These are phyloP conservation scores for Acmispon strigosus DNA, from an alignment of 306 rosid genomes.

Conservation along the genomic window DNA sequence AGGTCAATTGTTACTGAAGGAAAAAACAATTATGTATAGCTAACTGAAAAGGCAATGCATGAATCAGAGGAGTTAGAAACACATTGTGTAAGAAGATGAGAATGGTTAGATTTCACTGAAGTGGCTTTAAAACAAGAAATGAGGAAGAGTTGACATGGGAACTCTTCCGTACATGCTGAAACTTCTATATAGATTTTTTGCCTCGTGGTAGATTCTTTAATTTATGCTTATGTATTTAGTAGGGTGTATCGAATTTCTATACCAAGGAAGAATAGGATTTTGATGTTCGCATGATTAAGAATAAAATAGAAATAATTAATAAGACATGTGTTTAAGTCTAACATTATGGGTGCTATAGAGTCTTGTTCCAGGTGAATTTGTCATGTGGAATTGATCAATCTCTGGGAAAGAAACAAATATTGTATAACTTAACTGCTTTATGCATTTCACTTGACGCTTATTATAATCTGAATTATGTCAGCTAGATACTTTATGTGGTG, in stretches of 20 bases:
- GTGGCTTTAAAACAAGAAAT: no score
- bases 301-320: not conserved
- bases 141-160: no score
- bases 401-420: not conserved
- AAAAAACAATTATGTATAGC: no score
- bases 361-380: not conserved
- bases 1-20: no score
- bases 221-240: not conserved
- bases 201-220: constrained; percentile 2
- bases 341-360: not conserved
- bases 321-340: not conserved
- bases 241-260: not conserved
- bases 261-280: not conserved
- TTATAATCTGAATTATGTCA: not conserved
- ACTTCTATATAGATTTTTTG: not conserved
- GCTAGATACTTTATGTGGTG: not conserved
- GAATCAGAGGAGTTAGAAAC: no score
- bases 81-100: no score
- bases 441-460: not conserved
- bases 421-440: not conserved
- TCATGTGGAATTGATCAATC: not conserved
- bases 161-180: no score
- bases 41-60: no score
- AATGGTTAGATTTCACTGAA: no score
- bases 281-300: not conserved